Evolutionary conservation across 208 protist genomes (phyloP).

Genomic region (Wallacemonas rigidus): DNA sequence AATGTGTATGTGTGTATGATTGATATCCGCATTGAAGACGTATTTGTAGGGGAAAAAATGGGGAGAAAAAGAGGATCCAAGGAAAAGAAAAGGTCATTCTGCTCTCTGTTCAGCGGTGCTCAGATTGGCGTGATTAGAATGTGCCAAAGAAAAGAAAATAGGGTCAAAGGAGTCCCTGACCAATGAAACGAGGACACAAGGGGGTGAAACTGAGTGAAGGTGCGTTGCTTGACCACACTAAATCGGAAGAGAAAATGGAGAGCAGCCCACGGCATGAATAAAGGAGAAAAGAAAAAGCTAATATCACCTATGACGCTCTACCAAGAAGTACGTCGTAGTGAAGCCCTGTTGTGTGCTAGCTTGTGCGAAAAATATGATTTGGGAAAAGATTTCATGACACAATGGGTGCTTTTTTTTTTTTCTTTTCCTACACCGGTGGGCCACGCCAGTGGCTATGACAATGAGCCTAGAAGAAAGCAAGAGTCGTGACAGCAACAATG

Average conservation of each 20-base stretch:
- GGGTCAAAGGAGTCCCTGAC: neutral
- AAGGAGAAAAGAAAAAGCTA: too few relatives aligned
- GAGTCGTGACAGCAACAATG: neutral
- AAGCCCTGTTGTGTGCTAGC: too few relatives aligned
- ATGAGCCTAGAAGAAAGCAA: neutral
- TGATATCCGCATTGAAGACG: too few relatives aligned
- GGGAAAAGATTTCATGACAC: neutral
- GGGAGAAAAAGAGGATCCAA: neutral
- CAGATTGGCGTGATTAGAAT: neutral
- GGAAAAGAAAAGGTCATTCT: neutral
- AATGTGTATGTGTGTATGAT: too few relatives aligned
- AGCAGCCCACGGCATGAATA: too few relatives aligned
- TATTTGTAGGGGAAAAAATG: neutral
- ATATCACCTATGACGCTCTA: too few relatives aligned
- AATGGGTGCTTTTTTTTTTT: neutral
- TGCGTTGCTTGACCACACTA: too few relatives aligned
- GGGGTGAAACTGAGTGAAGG: too few relatives aligned
- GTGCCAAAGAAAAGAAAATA: neutral
- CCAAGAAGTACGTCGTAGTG: too few relatives aligned
- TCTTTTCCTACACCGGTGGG: neutral
- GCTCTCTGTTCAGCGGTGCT: neutral
- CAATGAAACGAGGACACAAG: too few relatives aligned
- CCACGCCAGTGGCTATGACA: neutral
- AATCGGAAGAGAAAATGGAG: too few relatives aligned
- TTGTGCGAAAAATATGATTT: neutral